phyloP scores from a whole-genome alignment of 129 eudicot genomes.

The Lactuca saligna region DNA sequence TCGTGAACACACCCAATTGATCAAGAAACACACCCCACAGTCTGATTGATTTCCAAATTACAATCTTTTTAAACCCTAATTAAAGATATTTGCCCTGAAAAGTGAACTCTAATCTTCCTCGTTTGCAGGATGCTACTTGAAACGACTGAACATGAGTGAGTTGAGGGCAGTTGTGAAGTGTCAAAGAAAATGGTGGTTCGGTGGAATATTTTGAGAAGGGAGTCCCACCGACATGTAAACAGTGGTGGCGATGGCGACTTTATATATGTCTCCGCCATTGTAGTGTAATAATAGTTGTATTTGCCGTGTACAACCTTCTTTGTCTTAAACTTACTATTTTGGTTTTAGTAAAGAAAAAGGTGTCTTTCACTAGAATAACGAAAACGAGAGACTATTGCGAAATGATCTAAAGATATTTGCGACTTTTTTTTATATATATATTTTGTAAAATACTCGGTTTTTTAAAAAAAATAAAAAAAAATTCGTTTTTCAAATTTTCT shows the following conservation, averaged over 20 bases:
- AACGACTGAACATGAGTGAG: conserved; percentile 11
- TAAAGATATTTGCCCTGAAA: background rate
- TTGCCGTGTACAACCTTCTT: background rate
- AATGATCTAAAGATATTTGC: no score
- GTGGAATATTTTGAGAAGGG: conserved; percentile 14
- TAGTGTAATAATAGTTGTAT: background rate
- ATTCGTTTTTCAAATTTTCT: no score
- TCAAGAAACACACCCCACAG: conserved; percentile 7
- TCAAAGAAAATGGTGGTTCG: background rate
- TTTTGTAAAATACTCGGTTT: no score
- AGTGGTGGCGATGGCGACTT: conserved; percentile 7
- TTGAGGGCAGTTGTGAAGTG: conserved; percentile 16
- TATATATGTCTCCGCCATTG: background rate
- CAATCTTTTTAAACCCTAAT: conserved; percentile 6
- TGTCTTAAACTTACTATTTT: background rate
- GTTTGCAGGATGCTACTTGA: background rate
- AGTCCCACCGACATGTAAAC: conserved; percentile 29
- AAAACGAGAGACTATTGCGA: no score
- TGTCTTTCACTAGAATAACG: no score
- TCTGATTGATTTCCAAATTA: background rate
- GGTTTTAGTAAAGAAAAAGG: background rate
- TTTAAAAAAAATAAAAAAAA: no score
- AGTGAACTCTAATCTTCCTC: background rate
- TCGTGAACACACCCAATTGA: conserved; percentile 15
- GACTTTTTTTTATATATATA: no score